Evolutionary conservation across 2,329 filamentous ascomycete species (phyloP), one percentile per base, ranked within the genome.

Genomic region (Endocalyx cinctus): DNA sequence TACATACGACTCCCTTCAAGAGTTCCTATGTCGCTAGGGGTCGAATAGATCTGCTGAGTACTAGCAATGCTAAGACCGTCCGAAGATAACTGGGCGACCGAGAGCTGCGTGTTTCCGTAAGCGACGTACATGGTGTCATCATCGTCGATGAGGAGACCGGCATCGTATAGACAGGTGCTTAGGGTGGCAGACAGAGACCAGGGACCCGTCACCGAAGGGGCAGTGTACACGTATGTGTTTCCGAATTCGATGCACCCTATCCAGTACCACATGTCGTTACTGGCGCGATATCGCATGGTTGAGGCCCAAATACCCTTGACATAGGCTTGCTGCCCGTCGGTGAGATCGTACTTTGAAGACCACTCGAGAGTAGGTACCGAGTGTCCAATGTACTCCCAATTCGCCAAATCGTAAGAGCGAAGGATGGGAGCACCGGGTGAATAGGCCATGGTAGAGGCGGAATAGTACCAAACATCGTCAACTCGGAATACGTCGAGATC

Each of bases 121-220:
- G 64, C 70, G 0, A 79, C 66, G 33, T 78, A 79, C 62, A 78
- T 70, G 2, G 64, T 71, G 36, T 77, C 74, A 25, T 78, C 66
- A 17, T 75, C 70, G 31, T 79, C 74, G 20, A 79, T 63, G 6
- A 79, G 48, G 0, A 79, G 50, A 0, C 76, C 73, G 12, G 59
- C 64, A 48, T 79, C 75, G 44, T 79, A 79, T 47, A 73, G 76
- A 51, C 74, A 79, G 2, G 48, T 60, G 2, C 51, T 53, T 30
- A 18, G 33, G 10, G 54, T 54, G 11, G 52, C 56, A 20, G 44
- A 40, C 25, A 63, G 53, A n/a, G 37, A 58, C 69, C 69, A 74
- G 0, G 66, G 65, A 0, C 65, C 67, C 2, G 56, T 55, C 3
- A 58, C 59, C 3, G 52, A 50, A 2, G 52, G 27, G 2, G 73